Evolutionary conservation across 441 rosid species (phyloP).

Genomic region (Gossypium gossypioides): DNA sequence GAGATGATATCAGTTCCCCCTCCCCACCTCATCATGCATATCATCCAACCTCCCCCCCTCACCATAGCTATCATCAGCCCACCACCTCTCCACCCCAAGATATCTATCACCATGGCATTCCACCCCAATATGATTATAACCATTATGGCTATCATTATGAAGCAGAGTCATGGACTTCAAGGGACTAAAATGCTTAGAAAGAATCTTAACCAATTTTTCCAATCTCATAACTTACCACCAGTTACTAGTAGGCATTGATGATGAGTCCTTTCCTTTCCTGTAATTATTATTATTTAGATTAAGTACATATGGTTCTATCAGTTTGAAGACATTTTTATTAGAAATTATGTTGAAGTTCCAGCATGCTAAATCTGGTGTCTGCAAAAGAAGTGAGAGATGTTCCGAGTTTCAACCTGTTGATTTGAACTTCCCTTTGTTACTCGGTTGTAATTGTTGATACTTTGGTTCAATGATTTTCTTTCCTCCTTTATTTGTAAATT

Average conservation of each 20-base stretch:
- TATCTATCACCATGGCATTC: slow-evolving; percentile 10
- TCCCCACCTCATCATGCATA: slow-evolving; percentile 35
- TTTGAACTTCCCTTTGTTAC: neutral
- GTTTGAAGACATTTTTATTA: neutral
- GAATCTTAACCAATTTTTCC: slow-evolving; percentile 19
- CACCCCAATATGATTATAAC: slow-evolving; percentile 32
- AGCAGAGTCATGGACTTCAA: slow-evolving; percentile 12
- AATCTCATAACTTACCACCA: neutral
- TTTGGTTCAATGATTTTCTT: neutral
- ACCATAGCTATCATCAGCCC: slow-evolving; percentile 27
- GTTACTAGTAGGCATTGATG: neutral
- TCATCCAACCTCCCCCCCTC: slow-evolving; percentile 18
- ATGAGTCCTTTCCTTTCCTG: neutral
- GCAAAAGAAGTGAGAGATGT: neutral
- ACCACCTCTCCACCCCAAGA: slow-evolving; percentile 23
- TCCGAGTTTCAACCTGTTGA: neutral
- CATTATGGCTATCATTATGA: slow-evolving; percentile 44
- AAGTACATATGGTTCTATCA: neutral
- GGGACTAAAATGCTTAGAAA: slow-evolving; percentile 9
- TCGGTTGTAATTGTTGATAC: neutral
- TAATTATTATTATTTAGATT: neutral
- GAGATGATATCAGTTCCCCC: slow-evolving; percentile 41
- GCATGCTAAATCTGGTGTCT: neutral
- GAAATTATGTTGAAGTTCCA: neutral
- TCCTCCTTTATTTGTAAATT: neutral